A percentile compares a stretch with the other conserved stretches of the same genome.
These are phyloP conservation scores for Penicillium sp. DNA, from an alignment of 2,329 filamentous ascomycete species.

Conservation along the genomic window DNA sequence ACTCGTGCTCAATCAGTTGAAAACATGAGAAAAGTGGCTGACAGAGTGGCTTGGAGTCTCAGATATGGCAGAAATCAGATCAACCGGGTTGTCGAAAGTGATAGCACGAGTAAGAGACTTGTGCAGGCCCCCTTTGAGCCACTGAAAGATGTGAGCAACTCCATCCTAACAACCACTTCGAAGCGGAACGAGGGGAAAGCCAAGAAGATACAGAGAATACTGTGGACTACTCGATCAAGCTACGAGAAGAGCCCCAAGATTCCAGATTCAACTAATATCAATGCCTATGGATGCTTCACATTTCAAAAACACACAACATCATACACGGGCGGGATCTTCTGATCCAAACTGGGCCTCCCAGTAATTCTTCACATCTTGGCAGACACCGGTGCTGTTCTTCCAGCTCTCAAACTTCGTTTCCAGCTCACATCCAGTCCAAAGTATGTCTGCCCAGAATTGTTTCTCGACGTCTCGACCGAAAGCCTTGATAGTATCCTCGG, in stretches of 20 bases:
- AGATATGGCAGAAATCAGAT: too few species aligned
- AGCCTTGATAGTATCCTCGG: slow-evolving; percentile 28
- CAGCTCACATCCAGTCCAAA: slow-evolving; percentile 37
- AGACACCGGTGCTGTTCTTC: slow-evolving; percentile 31
- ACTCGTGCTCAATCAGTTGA: too few species aligned
- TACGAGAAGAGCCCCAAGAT: neutral
- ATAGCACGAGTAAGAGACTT: too few species aligned
- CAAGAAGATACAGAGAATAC: too few species aligned
- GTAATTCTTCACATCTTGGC: slow-evolving; percentile 31
- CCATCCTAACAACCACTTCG: too few species aligned
- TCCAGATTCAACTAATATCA: neutral
- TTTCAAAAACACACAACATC: neutral
- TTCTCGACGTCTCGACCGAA: slow-evolving; percentile 38
- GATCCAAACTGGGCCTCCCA: slow-evolving; percentile 30
- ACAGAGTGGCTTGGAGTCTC: too few species aligned
- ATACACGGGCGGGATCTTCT: slow-evolving; percentile 8
- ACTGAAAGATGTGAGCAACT: too few species aligned
- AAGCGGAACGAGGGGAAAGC: too few species aligned
- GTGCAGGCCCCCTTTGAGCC: too few species aligned
- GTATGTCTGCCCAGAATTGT: slow-evolving; percentile 40
- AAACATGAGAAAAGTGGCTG: too few species aligned
- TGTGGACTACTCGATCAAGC: too few species aligned
- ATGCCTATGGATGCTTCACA: neutral
- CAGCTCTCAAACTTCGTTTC: slow-evolving; percentile 33
- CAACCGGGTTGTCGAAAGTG: too few species aligned